A percentile compares a stretch with the other conserved stretches of the same genome.
Conservation (phyloP, 1,284 basidiomycete genomes). For the Marasmius sp. region DNA sequence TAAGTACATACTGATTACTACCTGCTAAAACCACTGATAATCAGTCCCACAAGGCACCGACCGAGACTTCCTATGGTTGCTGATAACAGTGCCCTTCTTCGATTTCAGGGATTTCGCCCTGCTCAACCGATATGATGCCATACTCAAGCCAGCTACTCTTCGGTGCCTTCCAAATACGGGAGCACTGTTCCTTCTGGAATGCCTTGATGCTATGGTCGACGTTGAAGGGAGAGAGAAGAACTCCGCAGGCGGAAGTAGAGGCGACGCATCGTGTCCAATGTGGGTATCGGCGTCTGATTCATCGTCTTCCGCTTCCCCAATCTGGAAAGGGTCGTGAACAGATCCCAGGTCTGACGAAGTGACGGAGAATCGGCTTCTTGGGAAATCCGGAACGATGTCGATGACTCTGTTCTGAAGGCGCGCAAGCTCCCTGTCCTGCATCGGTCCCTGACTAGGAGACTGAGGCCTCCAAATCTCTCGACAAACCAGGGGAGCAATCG, state of each 20-base stretch:
- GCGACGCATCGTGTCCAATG: not conserved
- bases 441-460: not conserved
- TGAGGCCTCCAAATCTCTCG: too few species aligned
- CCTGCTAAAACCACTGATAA: too few species aligned
- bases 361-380: conserved; percentile 1
- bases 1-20: too few species aligned
- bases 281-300: not conserved
- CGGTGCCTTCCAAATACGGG: conserved; percentile 6
- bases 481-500: not conserved
- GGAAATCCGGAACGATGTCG: conserved; percentile 3
- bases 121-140: not conserved
- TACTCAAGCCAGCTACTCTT: conserved; percentile 2
- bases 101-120: not conserved
- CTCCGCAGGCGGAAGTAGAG: conserved; percentile 45
- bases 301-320: not conserved
- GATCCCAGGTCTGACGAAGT: conserved; percentile 1
- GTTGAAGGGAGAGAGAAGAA: conserved; percentile 11
- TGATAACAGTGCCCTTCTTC: not conserved
- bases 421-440: conserved; percentile 2
- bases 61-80: not conserved
- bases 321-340: not conserved
- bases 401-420: conserved; percentile 4
- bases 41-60: not conserved
- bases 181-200: conserved; percentile 8
- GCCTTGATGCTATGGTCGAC: conserved; percentile 2